Conservation (phyloP, 2,329 filamentous ascomycete genomes). For the Fusarium ambrosium region DNA sequence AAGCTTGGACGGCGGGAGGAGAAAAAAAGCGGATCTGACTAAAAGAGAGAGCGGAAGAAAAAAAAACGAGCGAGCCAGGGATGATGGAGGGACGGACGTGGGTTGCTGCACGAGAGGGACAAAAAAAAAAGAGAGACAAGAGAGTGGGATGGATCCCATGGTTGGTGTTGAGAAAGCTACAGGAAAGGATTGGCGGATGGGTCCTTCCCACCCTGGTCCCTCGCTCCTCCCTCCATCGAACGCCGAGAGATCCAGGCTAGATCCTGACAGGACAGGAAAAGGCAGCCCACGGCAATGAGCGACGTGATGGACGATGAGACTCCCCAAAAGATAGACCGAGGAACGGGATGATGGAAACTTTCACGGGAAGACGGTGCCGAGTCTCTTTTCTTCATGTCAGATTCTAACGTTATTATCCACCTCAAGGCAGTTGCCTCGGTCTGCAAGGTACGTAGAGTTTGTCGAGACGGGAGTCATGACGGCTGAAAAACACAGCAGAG, state of each 20-base stretch:
- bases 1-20: constrained; percentile 1
- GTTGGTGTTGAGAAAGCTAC: not conserved
- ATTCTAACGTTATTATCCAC: not conserved
- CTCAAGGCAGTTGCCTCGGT: not conserved
- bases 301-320: not conserved
- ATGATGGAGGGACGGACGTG: not conserved
- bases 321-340: constrained; percentile 1
- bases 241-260: constrained; percentile 46
- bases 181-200: not conserved
- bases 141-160: not conserved
- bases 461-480: not conserved
- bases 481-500: not conserved
- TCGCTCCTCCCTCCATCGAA: constrained; percentile 15
- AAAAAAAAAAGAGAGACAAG: not conserved
- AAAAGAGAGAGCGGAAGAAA: not conserved
- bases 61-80: constrained; percentile 18
- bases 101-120: not conserved
- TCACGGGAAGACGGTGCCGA: constrained; percentile 4
- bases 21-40: not conserved
- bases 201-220: constrained; percentile 6
- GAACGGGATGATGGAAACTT: not conserved
- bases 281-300: not conserved
- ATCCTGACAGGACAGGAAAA: constrained; percentile 23
- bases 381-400: not conserved
- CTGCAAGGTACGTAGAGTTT: not conserved